A percentile compares a stretch with the other conserved stretches of the same genome.
phyloP scores from a whole-genome alignment of 202 grass and related monocot species.

The Carex sylvatica region DNA sequence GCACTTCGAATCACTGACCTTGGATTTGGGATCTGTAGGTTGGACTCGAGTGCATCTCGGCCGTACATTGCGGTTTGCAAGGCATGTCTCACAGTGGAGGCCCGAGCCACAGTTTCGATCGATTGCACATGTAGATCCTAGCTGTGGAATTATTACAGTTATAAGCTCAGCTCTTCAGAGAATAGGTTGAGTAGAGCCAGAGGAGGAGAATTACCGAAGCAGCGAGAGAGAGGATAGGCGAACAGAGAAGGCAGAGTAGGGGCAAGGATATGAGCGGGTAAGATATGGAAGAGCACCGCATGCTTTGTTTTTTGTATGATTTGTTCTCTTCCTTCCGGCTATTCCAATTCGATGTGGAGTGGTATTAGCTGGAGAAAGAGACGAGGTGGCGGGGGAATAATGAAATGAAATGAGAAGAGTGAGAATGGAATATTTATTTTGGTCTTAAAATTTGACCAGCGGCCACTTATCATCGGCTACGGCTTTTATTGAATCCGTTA shows the following conservation, averaged over 20 bases:
- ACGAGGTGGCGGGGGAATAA: neutral
- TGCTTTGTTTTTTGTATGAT: neutral
- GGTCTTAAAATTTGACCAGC: neutral
- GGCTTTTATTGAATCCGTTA: too few species aligned
- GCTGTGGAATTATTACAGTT: constrained; percentile 9
- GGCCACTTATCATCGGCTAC: neutral
- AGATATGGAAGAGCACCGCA: neutral
- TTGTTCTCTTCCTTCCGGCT: neutral
- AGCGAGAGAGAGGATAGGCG: constrained; percentile 10
- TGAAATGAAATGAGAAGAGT: neutral
- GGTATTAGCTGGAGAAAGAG: neutral
- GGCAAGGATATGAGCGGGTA: neutral
- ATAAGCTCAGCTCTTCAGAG: neutral
- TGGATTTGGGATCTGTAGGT: constrained; percentile 64
- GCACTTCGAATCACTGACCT: constrained; percentile 18
- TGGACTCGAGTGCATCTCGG: constrained; percentile 67
- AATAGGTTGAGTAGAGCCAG: neutral
- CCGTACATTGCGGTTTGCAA: constrained; percentile 49
- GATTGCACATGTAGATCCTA: constrained; percentile 46
- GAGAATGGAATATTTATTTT: neutral
- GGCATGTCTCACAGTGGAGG: constrained; percentile 86
- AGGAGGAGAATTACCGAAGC: constrained; percentile 28
- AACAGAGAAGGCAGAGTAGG: neutral
- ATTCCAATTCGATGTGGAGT: neutral
- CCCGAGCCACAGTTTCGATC: constrained; percentile 64